These are phyloP conservation scores for Escallonia herrerae DNA, from an alignment of 129 eudicot genomes.

Conservation along the genomic window DNA sequence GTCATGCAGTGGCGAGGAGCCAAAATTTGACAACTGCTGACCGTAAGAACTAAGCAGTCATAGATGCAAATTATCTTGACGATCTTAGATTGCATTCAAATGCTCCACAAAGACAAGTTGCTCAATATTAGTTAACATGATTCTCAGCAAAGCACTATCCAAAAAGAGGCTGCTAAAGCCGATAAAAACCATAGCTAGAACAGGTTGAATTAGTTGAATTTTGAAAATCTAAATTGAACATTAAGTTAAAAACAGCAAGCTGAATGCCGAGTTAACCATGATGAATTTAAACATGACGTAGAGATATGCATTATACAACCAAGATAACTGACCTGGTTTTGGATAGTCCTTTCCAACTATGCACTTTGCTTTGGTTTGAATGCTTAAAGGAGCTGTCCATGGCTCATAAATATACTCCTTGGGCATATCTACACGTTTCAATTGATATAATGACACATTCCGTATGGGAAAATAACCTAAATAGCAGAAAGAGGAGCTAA, in stretches of 20 bases:
- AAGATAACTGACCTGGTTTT: slow-evolving; percentile 52
- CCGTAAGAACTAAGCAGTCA: no score
- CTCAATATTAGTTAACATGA: no score
- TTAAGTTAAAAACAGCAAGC: no score
- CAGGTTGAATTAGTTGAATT: no score
- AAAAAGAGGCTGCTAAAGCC: no score
- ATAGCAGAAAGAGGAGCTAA: not conserved
- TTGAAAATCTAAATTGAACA: no score
- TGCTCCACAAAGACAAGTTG: no score
- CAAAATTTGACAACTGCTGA: no score
- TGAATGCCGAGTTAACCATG: not conserved
- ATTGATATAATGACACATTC: not conserved
- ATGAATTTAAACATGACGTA: not conserved
- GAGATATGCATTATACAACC: not conserved
- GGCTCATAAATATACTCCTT: slow-evolving; percentile 88
- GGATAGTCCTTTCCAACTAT: slow-evolving; percentile 90
- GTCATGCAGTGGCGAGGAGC: not conserved
- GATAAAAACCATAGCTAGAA: no score
- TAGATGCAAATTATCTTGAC: no score
- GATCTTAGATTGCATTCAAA: no score
- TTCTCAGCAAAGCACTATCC: no score
- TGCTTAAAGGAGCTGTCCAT: slow-evolving; percentile 80
- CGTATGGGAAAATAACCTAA: not conserved
- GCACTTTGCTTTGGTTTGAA: slow-evolving; percentile 74
- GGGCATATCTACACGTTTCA: slow-evolving; percentile 57